A percentile compares a stretch with the other conserved stretches of the same genome.
Evolutionary conservation across 805 yeast species (phyloP).

Genomic region (Torulaspora franciscae): DNA sequence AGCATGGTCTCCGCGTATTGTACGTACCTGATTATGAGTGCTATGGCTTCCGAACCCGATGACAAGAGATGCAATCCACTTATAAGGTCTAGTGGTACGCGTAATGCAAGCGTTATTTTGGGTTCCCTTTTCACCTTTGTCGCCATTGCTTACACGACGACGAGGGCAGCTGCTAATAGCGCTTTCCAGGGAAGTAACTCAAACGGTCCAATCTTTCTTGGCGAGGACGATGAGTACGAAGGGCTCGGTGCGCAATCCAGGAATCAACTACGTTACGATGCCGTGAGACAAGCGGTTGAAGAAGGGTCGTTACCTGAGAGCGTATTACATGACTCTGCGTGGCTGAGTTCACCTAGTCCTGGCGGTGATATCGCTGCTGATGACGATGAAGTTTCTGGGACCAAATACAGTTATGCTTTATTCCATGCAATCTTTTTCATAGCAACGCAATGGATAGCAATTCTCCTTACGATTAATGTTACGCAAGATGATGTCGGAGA

Average conservation of each 20-base stretch:
- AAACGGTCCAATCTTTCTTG: constrained; percentile 35
- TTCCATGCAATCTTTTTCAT: constrained; percentile 89
- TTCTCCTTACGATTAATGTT: constrained; percentile 86
- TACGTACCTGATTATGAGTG: constrained; percentile 84
- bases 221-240: constrained; percentile 38
- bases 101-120: constrained; percentile 78
- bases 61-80: constrained; percentile 89
- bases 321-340: constrained; percentile 70
- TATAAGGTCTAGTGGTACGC: constrained; percentile 80
- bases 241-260: constrained; percentile 43
- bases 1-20: constrained; percentile 94
- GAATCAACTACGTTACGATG: constrained; percentile 76
- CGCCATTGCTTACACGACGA: constrained; percentile 95
- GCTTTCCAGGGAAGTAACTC: constrained; percentile 48
- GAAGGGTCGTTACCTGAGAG: constrained; percentile 93
- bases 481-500: constrained; percentile 78
- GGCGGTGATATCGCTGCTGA: constrained; percentile 33
- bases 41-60: constrained; percentile 95
- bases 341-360: constrained; percentile 42
- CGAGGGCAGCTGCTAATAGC: constrained; percentile 87
- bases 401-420: constrained; percentile 77
- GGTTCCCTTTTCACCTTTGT: constrained; percentile 92
- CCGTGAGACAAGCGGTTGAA: constrained; percentile 89
- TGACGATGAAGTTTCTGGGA: constrained; percentile 58
- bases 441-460: constrained; percentile 96